These are phyloP conservation scores for Desmodesmus armatus DNA, from an alignment of 139 green algal genomes.

Conservation along the genomic window DNA sequence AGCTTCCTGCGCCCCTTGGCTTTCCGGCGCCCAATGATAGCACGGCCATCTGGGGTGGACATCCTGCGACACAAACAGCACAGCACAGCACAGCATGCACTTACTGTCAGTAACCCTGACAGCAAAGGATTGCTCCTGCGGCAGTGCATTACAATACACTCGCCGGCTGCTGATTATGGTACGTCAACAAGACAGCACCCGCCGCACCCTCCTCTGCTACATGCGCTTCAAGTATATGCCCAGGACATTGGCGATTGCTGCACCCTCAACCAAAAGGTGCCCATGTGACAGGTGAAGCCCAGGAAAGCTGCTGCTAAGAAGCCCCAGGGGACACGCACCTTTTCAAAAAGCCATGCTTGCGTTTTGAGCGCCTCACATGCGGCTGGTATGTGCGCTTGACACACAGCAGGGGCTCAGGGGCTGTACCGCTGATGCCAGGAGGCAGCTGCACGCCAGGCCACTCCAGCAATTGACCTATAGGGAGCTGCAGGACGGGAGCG, in stretches of 20 bases:
- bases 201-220: background rate
- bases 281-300: background rate
- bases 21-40: background rate
- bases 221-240: background rate
- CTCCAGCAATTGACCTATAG: no score
- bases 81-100: background rate
- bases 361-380: constrained; percentile 8
- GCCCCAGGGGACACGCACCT: background rate
- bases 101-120: background rate
- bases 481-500: no score
- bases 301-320: background rate
- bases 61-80: constrained; percentile 37
- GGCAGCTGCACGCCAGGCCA: no score
- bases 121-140: background rate
- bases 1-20: constrained; percentile 27
- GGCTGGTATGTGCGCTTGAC: constrained; percentile 45
- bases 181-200: background rate
- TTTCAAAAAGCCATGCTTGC: constrained; percentile 61
- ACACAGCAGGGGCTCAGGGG: constrained; percentile 35
- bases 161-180: background rate
- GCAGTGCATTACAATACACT: background rate
- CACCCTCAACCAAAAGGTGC: background rate
- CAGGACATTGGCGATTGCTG: background rate
- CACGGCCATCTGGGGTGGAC: background rate
- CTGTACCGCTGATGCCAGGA: background rate